Evolutionary conservation across 768 basidiomycete species (phyloP).

Genomic region (Galerina marginata): DNA sequence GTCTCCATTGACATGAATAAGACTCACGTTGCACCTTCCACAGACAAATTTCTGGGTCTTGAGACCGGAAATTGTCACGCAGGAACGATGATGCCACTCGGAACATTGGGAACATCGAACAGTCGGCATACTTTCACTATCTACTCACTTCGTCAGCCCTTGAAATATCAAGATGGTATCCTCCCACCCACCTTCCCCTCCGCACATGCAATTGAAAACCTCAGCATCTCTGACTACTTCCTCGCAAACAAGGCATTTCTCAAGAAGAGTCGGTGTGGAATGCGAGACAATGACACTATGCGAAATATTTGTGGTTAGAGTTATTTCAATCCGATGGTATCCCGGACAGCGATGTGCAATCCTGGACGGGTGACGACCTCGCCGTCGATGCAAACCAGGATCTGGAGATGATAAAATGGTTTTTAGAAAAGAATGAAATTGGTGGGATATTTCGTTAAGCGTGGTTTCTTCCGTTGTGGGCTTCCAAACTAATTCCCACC

Average conservation of each 20-base stretch:
- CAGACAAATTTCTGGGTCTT: no score
- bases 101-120: no score
- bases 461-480: neutral
- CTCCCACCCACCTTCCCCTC: conserved; percentile 9
- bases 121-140: no score
- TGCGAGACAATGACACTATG: conserved; percentile 12
- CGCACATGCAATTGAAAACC: conserved; percentile 10
- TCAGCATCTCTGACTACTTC: conserved; percentile 12
- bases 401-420: neutral
- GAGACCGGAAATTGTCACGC: no score
- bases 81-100: no score
- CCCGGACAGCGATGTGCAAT: conserved; percentile 8
- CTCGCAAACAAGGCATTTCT: conserved; percentile 10
- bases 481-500: conserved; percentile 10
- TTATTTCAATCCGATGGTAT: conserved; percentile 12
- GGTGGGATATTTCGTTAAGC: conserved; percentile 8
- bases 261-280: conserved; percentile 1
- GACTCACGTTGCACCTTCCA: no score
- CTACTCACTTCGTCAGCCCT: no score
- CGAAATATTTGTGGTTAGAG: conserved; percentile 7
- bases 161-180: no score
- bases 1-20: no score
- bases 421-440: conserved; percentile 3
- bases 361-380: neutral
- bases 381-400: neutral